Evolutionary conservation across 2,329 filamentous ascomycete genomes (phyloP), one percentile per base, ranked within the genome.

Genomic region (Sporothrix sp.): DNA sequence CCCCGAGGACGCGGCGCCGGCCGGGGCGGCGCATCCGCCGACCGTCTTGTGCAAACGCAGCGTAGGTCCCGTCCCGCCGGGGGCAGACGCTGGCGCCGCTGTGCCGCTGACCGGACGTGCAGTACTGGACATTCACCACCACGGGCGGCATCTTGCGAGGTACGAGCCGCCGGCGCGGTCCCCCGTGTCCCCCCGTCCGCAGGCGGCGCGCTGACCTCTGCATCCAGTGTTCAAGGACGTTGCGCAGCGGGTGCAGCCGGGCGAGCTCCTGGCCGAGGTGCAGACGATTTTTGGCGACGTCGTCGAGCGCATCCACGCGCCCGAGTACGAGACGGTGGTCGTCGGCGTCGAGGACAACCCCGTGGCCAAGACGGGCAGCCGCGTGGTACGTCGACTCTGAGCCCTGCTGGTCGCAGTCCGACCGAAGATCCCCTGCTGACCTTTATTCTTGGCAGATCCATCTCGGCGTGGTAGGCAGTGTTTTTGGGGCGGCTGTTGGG

Each of bases 241-340:
- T 2, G 44, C 44, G 2, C 20, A 47, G 3, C 37, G 37, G 8
- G 44, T 47, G 3, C 33, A 30, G 33, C 44, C 43, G 3, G 44
- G 44, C 4, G 44, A 47, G 21, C 21, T 37, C 5, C n/a, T 47
- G 5, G 44, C 44, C 10, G 44, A 47, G 16, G 44, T 47, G 4
- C 44, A 47, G 33, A 47, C 21, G 3, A 47, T 47, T 23, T 46
- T 47, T 47, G 44, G 44, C 2, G 44, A 47, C 23, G 44, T 47
- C 8, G 33, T 47, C 5, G 44, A 47, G 33, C 44, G 23, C 7
- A 47, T 47, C 2, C 7, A 23, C 8, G 44, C 33, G 7, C 44
- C 44, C 6, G 44, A 47, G 14, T 47, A 28, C 10, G 10, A 38
- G n/a, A 47, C 44, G 4, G 21, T 46, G 7, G 44, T 47, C 3